A percentile compares a stretch with the other conserved stretches of the same genome.
Conservation (phyloP, 2,329 filamentous ascomycete genomes). For the Phaeosphaeria sp. region DNA sequence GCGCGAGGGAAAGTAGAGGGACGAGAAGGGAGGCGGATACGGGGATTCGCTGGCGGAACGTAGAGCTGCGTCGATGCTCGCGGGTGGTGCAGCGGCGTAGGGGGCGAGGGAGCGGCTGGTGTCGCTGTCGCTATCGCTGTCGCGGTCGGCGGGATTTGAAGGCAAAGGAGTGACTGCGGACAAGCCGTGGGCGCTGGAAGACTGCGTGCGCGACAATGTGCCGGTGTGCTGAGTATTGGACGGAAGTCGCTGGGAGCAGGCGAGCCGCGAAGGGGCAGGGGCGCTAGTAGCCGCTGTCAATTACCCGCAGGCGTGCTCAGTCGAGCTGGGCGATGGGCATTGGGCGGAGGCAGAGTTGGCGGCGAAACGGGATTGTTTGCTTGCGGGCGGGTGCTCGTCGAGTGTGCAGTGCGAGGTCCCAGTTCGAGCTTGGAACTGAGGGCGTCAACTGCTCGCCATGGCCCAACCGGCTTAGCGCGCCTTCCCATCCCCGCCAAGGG, state of each 20-base stretch:
- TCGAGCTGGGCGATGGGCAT: conserved; percentile 36
- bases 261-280: conserved; percentile 33
- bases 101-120: conserved; percentile 31
- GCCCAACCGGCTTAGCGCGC: conserved; percentile 29
- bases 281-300: conserved; percentile 35
- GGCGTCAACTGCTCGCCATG: conserved; percentile 19
- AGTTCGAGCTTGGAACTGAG: conserved; percentile 15
- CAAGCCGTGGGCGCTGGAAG: conserved; percentile 51
- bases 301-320: conserved; percentile 32
- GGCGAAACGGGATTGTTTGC: conserved; percentile 19
- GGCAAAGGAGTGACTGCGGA: conserved; percentile 54
- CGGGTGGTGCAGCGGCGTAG: conserved; percentile 38
- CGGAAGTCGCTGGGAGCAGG: conserved; percentile 18
- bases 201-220: conserved; percentile 54
- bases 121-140: conserved; percentile 36
- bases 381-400: conserved; percentile 11
- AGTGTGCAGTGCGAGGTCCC: conserved; percentile 17
- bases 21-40: conserved; percentile 68
- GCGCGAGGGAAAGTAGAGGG: conserved; percentile 63
- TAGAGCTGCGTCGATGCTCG: conserved; percentile 44
- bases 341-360: conserved; percentile 18
- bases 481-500: conserved; percentile 10
- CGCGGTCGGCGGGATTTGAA: conserved; percentile 31
- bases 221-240: conserved; percentile 38
- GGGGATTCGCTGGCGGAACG: conserved; percentile 60